phyloP scores from a whole-genome alignment of 2,329 filamentous ascomycete genomes.

The Pyricularia sp. region DNA sequence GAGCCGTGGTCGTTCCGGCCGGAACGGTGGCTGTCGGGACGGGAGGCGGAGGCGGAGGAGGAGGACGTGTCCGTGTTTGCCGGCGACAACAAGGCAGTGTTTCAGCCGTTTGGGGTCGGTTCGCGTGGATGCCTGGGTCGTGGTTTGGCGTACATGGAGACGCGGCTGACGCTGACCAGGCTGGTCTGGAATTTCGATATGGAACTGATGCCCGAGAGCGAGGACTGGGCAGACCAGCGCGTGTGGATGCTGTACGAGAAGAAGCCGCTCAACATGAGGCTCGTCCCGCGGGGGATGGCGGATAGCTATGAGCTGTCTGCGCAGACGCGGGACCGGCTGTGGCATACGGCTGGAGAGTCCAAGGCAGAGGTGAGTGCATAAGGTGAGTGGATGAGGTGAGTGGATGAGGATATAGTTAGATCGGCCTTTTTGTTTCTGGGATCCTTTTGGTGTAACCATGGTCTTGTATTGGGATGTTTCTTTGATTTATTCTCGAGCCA shows the following conservation, averaged over 20 bases:
- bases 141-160: slow-evolving; percentile 15
- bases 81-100: slow-evolving; percentile 27
- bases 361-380: neutral
- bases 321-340: neutral
- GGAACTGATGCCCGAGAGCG: slow-evolving; percentile 11
- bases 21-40: slow-evolving; percentile 20
- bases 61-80: slow-evolving; percentile 18
- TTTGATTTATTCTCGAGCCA: neutral
- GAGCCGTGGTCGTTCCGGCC: slow-evolving; percentile 18
- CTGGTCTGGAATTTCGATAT: slow-evolving; percentile 17
- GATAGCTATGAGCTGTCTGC: neutral
- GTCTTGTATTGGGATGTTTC: neutral
- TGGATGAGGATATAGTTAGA: neutral
- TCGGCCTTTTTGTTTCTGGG: neutral
- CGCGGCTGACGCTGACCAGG: slow-evolving; percentile 12
- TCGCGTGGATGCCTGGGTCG: slow-evolving; percentile 11
- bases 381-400: neutral
- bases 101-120: slow-evolving; percentile 11
- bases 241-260: slow-evolving; percentile 14
- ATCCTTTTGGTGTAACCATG: neutral
- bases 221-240: slow-evolving; percentile 10
- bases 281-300: slow-evolving; percentile 2
- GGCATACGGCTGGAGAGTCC: neutral
- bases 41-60: slow-evolving; percentile 10
- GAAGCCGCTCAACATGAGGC: slow-evolving; percentile 10